Percentiles rank a stretch among this genome's conserved stretches.
Evolutionary conservation across 1,139 yeast species (phyloP).

Genomic region (Saccharomyces uvarum): DNA sequence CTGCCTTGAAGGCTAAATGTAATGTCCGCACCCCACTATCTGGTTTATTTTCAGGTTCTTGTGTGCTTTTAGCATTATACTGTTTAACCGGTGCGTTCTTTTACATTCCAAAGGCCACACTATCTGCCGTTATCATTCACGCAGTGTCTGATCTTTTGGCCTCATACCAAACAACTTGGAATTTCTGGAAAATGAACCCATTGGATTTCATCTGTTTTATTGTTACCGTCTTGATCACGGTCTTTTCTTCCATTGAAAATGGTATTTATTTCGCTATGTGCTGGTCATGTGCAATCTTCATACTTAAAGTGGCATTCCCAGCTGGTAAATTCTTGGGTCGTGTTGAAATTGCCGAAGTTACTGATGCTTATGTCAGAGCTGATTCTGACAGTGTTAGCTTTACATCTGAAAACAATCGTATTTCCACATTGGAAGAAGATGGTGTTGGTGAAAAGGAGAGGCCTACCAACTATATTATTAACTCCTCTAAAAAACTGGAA

Average conservation of each 20-base stretch:
- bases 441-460: not conserved
- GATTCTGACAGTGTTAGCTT: constrained; percentile 10
- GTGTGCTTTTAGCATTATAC: constrained; percentile 79
- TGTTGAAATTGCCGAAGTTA: constrained; percentile 59
- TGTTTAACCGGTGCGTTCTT: constrained; percentile 75
- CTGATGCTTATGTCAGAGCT: constrained; percentile 44
- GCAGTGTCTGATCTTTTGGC: constrained; percentile 90
- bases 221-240: constrained; percentile 69
- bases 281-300: constrained; percentile 68
- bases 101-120: constrained; percentile 84
- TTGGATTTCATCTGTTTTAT: constrained; percentile 70
- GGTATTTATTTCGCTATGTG: constrained; percentile 88
- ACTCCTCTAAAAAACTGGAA: constrained; percentile 1
- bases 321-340: constrained; percentile 78
- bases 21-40: constrained; percentile 94
- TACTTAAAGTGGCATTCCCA: constrained; percentile 73
- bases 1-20: constrained; percentile 90
- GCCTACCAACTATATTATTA: not conserved
- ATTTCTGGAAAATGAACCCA: constrained; percentile 70
- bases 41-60: constrained; percentile 83
- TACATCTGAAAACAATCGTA: constrained; percentile 2
- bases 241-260: constrained; percentile 73
- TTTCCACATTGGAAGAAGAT: not conserved
- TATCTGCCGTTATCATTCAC: constrained; percentile 83
- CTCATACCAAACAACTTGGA: constrained; percentile 60